These are phyloP conservation scores for Diaporthe aspalathi DNA, from an alignment of 2,329 filamentous ascomycete species.

Conservation along the genomic window DNA sequence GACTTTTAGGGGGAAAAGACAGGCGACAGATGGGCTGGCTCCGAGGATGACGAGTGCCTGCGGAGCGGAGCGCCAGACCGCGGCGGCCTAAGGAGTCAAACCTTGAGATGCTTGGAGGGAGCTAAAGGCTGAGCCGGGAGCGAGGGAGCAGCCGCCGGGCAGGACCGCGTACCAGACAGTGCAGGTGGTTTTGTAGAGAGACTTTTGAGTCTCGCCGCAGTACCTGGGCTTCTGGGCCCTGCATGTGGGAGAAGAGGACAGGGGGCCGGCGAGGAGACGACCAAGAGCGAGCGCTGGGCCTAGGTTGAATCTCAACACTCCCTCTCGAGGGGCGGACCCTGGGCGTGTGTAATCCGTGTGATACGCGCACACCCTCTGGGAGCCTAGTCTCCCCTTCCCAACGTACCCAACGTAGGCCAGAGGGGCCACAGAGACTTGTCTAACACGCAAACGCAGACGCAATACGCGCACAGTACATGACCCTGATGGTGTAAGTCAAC, in stretches of 20 bases:
- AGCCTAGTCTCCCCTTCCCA: neutral
- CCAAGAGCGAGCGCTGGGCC: neutral
- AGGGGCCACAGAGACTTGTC: neutral
- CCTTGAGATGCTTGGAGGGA: neutral
- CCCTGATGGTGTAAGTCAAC: neutral
- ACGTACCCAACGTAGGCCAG: neutral
- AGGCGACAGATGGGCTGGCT: too few relatives aligned
- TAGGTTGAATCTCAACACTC: neutral
- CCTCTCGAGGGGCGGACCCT: neutral
- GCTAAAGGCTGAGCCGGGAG: constrained; percentile 16
- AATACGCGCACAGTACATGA: constrained; percentile 2
- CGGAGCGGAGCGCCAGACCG: constrained; percentile 1
- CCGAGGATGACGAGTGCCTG: constrained; percentile 15
- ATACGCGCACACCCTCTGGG: constrained; percentile 4
- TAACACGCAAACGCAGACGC: neutral
- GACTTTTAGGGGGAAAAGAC: neutral
- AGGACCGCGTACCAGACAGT: constrained; percentile 1
- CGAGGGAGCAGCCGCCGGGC: constrained; percentile 6
- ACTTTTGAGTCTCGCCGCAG: constrained; percentile 2
- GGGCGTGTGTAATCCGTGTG: constrained; percentile 2
- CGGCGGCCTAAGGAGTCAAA: neutral
- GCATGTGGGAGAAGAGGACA: too few relatives aligned
- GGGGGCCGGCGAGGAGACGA: neutral
- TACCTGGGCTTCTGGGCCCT: neutral
- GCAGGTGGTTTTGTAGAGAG: constrained; percentile 4